Percentiles rank a stretch among this genome's conserved stretches.
These are phyloP conservation scores for Lipomyces anomalus DNA, from an alignment of 805 yeast genomes.

Conservation along the genomic window DNA sequence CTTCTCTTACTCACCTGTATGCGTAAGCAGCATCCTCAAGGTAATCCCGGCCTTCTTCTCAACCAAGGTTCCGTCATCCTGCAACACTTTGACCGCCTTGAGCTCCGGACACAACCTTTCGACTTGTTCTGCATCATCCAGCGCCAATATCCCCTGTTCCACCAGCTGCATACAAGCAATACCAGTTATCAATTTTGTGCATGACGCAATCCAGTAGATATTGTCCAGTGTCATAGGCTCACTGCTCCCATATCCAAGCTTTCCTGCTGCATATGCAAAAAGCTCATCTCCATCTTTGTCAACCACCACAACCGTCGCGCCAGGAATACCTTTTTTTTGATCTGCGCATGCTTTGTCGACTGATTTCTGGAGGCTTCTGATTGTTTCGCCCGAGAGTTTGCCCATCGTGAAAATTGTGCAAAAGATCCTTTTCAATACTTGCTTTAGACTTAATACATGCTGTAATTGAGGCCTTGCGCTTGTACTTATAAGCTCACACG, in stretches of 20 bases:
- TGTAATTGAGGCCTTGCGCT: too few species aligned
- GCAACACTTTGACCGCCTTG: constrained; percentile 28
- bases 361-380: background rate
- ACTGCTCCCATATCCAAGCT: background rate
- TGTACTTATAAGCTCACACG: too few species aligned
- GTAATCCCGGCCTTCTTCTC: constrained; percentile 34
- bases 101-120: constrained; percentile 34
- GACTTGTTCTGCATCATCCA: constrained; percentile 34
- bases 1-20: too few species aligned
- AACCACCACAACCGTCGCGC: background rate
- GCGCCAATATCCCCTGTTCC: constrained; percentile 32
- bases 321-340: background rate
- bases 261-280: background rate
- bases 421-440: background rate
- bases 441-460: too few species aligned
- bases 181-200: constrained; percentile 33
- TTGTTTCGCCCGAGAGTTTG: background rate
- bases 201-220: constrained; percentile 33
- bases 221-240: constrained; percentile 27
- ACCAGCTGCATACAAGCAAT: constrained; percentile 34
- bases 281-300: background rate
- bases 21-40: constrained; percentile 34
- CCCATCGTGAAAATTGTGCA: background rate
- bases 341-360: background rate
- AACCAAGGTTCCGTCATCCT: constrained; percentile 28